Evolutionary conservation across 2,329 filamentous ascomycete genomes (phyloP).

Genomic region (Aspergillus flavus): DNA sequence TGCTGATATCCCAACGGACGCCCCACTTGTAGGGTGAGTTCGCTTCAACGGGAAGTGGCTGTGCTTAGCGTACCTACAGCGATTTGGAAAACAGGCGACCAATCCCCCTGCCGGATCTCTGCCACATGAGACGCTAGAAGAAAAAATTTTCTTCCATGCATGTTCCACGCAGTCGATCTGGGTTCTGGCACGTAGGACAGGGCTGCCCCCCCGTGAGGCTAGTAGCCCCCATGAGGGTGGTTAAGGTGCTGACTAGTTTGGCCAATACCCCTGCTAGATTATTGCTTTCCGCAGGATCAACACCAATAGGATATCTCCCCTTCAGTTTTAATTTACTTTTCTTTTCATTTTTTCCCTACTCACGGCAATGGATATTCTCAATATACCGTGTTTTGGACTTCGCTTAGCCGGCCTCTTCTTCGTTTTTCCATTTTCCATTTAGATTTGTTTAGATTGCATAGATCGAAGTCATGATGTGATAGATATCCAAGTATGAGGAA

Average conservation of each 20-base stretch:
- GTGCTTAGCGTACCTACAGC: neutral
- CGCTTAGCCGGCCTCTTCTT: neutral
- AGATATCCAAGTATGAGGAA: neutral
- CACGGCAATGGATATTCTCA: neutral
- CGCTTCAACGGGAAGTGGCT: conserved; percentile 12
- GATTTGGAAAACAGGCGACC: conserved; percentile 2
- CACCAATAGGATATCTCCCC: neutral
- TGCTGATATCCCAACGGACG: conserved; percentile 1
- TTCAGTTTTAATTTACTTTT: neutral
- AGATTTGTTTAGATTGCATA: neutral
- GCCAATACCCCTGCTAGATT: conserved; percentile 7
- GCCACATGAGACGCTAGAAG: conserved; percentile 6
- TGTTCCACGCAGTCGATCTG: conserved; percentile 1
- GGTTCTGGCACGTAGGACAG: neutral
- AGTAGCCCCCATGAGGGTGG: conserved; percentile 2
- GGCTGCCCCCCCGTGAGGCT: neutral
- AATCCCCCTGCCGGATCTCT: neutral
- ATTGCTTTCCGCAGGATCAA: neutral
- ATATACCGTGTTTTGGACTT: neutral
- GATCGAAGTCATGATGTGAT: conserved; percentile 1
- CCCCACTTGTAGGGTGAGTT: neutral
- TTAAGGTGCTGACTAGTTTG: conserved; percentile 14
- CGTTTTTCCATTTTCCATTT: neutral
- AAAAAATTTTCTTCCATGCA: conserved; percentile 13
- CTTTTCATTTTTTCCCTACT: neutral